phyloP scores from a whole-genome alignment of 2,329 filamentous ascomycete genomes.

The Arachnomyces sp. region DNA sequence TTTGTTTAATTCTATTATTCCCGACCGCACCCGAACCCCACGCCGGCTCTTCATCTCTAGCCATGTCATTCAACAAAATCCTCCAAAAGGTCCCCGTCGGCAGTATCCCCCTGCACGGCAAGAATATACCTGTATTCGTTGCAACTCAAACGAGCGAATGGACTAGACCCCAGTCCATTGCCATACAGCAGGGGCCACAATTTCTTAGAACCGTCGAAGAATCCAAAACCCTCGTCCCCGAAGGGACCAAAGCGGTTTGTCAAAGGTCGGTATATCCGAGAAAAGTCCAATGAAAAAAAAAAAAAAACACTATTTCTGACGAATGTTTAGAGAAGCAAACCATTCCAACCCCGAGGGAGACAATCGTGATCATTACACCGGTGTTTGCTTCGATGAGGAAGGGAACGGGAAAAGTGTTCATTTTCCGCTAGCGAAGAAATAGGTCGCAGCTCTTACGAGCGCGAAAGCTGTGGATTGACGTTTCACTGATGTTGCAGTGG shows the following conservation, averaged over 20 bases:
- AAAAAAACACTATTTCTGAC: constrained; percentile 2
- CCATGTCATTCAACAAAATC: constrained; percentile 1
- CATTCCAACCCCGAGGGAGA: not conserved
- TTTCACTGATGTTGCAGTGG: too few species aligned
- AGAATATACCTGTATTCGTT: constrained; percentile 1
- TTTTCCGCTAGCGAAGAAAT: too few species aligned
- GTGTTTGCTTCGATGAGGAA: constrained; percentile 1
- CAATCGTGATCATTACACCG: constrained; percentile 1
- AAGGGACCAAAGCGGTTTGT: constrained; percentile 1
- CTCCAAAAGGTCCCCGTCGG: not conserved
- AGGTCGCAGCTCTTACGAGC: too few species aligned
- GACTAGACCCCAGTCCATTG: not conserved
- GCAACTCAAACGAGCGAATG: constrained; percentile 1
- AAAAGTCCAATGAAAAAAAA: too few species aligned
- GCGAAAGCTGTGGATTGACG: too few species aligned
- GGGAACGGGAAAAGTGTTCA: constrained; percentile 1
- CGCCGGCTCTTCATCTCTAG: too few species aligned
- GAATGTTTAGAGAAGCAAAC: not conserved
- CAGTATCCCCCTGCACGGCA: not conserved
- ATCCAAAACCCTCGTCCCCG: not conserved
- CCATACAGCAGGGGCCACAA: not conserved
- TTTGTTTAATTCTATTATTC: too few species aligned
- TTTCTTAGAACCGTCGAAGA: not conserved
- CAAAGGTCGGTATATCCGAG: constrained; percentile 3
- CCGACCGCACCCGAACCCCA: too few species aligned